Conservation (phyloP, 2,329 filamentous ascomycete species). For the Neofusicoccum sp. region DNA sequence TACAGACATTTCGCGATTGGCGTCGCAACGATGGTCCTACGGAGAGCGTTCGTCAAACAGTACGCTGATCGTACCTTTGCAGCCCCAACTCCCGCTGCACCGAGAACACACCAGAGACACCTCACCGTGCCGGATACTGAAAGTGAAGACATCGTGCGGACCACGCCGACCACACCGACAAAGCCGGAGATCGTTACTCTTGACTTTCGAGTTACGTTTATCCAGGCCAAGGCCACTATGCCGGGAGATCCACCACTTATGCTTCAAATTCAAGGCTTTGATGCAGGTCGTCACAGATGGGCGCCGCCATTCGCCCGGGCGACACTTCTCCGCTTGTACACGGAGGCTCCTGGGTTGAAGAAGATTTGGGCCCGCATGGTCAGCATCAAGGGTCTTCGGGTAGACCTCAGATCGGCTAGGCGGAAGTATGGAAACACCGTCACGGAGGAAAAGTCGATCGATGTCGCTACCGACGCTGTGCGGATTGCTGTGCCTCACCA, state of each 20-base stretch:
- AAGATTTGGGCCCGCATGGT: conserved; percentile 84
- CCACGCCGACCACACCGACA: conserved; percentile 25
- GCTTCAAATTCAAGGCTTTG: conserved; percentile 82
- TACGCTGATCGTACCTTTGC: conserved; percentile 18
- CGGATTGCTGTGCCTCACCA: conserved; percentile 89
- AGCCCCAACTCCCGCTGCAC: conserved; percentile 22
- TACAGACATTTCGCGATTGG: conserved; percentile 91
- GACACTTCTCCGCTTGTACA: conserved; percentile 81
- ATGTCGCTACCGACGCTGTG: conserved; percentile 82
- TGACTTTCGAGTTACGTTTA: conserved; percentile 77
- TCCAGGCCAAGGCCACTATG: conserved; percentile 88
- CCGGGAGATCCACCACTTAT: conserved; percentile 89
- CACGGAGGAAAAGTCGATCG: conserved; percentile 78
- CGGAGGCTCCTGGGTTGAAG: conserved; percentile 80
- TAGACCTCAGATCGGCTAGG: conserved; percentile 78
- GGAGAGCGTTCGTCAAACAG: conserved; percentile 43
- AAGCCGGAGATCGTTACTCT: conserved; percentile 72
- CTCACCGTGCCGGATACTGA: conserved; percentile 38
- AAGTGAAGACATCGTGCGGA: conserved; percentile 32
- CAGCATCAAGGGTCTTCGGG: conserved; percentile 76
- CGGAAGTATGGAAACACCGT: conserved; percentile 61
- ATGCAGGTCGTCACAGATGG: conserved; percentile 85
- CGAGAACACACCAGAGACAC: conserved; percentile 28
- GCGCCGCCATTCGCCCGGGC: conserved; percentile 78
- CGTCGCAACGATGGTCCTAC: conserved; percentile 75